A percentile compares a stretch with the other conserved stretches of the same genome.
These are phyloP conservation scores for Lecanicillium sp. DNA, from an alignment of 2,329 filamentous ascomycete species.

Conservation along the genomic window DNA sequence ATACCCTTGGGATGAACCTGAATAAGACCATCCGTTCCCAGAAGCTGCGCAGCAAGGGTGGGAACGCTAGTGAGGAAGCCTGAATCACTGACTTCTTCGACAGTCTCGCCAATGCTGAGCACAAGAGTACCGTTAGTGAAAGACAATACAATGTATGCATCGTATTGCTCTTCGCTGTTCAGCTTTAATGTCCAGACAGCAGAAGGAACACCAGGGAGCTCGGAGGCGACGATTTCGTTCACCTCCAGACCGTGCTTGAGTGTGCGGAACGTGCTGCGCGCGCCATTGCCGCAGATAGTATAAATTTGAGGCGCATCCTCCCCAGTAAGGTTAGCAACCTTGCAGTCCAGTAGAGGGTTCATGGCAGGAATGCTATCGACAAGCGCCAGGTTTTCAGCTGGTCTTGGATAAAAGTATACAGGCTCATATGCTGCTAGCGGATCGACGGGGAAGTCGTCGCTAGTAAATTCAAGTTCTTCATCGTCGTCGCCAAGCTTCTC, in stretches of 20 bases:
- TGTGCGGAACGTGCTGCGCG: conserved; percentile 83
- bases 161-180: conserved; percentile 72
- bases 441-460: conserved; percentile 76
- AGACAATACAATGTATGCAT: conserved; percentile 93
- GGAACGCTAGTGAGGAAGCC: conserved; percentile 85
- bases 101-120: conserved; percentile 90
- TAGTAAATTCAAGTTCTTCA: conserved; percentile 78
- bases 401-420: conserved; percentile 77
- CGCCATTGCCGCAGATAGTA: conserved; percentile 80
- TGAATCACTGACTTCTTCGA: conserved; percentile 91
- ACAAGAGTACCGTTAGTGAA: conserved; percentile 87
- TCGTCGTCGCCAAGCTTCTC: conserved; percentile 95
- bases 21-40: conserved; percentile 86
- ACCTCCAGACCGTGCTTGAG: conserved; percentile 91
- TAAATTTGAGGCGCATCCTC: conserved; percentile 98
- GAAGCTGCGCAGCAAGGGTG: conserved; percentile 86
- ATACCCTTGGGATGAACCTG: conserved; percentile 98
- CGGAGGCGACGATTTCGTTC: conserved; percentile 91
- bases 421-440: conserved; percentile 65
- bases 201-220: conserved; percentile 79
- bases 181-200: conserved; percentile 95
- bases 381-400: conserved; percentile 73
- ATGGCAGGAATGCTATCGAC: conserved; percentile 82
- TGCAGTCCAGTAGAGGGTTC: conserved; percentile 87
- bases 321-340: conserved; percentile 81